Evolutionary conservation across 2,329 filamentous ascomycete genomes (phyloP).

Genomic region (Penicillium hordei): DNA sequence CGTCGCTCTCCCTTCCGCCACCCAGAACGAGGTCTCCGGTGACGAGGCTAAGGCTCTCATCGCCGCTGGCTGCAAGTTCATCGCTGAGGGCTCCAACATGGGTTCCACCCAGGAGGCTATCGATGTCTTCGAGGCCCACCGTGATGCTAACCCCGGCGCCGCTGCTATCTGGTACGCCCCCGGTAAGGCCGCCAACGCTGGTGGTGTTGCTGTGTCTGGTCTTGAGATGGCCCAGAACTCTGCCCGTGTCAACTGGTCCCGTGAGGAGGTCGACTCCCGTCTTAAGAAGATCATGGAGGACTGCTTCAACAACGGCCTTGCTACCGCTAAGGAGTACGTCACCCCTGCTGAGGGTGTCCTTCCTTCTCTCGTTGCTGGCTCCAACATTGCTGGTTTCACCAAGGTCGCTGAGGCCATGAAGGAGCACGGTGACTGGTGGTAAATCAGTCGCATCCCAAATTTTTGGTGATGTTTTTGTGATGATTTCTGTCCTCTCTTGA

Average conservation of each 20-base stretch:
- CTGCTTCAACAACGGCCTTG: slow-evolving; percentile 84
- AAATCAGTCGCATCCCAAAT: slow-evolving; percentile 18
- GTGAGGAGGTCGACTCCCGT: slow-evolving; percentile 85
- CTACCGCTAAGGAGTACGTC: slow-evolving; percentile 88
- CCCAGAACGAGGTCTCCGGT: slow-evolving; percentile 94
- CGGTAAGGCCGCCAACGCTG: slow-evolving; percentile 95
- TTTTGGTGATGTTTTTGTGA: slow-evolving; percentile 2
- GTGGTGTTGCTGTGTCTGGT: slow-evolving; percentile 94
- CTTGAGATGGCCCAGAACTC: slow-evolving; percentile 99
- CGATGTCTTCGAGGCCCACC: slow-evolving; percentile 83
- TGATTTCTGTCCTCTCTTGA: slow-evolving; percentile 18
- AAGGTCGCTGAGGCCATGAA: slow-evolving; percentile 95
- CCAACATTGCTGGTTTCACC: slow-evolving; percentile 96
- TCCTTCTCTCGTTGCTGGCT: slow-evolving; percentile 85
- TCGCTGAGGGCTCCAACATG: slow-evolving; percentile 99
- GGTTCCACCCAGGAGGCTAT: slow-evolving; percentile 96
- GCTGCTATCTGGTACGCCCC: slow-evolving; percentile 90
- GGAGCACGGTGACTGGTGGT: slow-evolving; percentile 95
- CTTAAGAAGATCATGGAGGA: slow-evolving; percentile 94
- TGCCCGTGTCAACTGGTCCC: slow-evolving; percentile 77
- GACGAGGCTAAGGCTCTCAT: slow-evolving; percentile 86
- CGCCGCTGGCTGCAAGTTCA: slow-evolving; percentile 72
- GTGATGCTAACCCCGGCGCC: slow-evolving; percentile 61
- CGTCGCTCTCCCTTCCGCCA: slow-evolving; percentile 87
- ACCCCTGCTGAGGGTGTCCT: slow-evolving; percentile 75